phyloP scores from a whole-genome alignment of 768 basidiomycete genomes.

The Tubosaeta sp. region DNA sequence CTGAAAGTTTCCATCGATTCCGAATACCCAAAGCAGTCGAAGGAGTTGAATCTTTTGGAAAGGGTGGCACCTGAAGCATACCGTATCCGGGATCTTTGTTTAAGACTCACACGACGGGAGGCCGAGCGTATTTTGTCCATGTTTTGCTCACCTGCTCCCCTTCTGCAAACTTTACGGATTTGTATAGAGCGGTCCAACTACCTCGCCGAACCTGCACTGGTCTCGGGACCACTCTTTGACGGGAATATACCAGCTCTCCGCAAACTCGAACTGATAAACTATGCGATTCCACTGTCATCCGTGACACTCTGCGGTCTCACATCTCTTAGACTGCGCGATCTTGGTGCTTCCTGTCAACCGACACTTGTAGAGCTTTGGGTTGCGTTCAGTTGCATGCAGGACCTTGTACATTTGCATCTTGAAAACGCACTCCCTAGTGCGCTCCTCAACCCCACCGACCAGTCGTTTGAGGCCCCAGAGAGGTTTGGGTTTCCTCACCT shows the following conservation, averaged over 20 bases:
- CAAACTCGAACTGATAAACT: slow-evolving; percentile 32
- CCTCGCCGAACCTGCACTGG: slow-evolving; percentile 13
- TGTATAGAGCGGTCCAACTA: slow-evolving; percentile 11
- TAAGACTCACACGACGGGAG: slow-evolving; percentile 18
- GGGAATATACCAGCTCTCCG: slow-evolving; percentile 34
- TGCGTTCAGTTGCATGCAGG: slow-evolving; percentile 31
- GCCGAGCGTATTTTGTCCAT: slow-evolving; percentile 22
- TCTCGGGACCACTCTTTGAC: slow-evolving; percentile 28
- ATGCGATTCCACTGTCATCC: slow-evolving; percentile 23
- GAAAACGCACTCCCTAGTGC: slow-evolving; percentile 24
- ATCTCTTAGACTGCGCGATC: slow-evolving; percentile 29
- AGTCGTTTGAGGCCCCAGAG: background rate
- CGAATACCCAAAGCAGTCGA: background rate
- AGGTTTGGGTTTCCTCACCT: slow-evolving; percentile 1
- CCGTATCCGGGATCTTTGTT: background rate
- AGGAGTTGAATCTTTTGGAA: background rate
- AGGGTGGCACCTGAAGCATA: background rate
- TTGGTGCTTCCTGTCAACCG: slow-evolving; percentile 20
- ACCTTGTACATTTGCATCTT: slow-evolving; percentile 32
- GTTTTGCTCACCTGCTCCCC: background rate
- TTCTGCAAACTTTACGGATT: background rate
- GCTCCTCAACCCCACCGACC: slow-evolving; percentile 10
- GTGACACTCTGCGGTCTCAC: slow-evolving; percentile 24
- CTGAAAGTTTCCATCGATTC: slow-evolving; percentile 2
- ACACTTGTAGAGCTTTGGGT: slow-evolving; percentile 28